Percentiles rank a stretch among this genome's conserved stretches.
These are phyloP conservation scores for Brasenia schreberi DNA, from an alignment of 164 flowering plant species.

Conservation along the genomic window DNA sequence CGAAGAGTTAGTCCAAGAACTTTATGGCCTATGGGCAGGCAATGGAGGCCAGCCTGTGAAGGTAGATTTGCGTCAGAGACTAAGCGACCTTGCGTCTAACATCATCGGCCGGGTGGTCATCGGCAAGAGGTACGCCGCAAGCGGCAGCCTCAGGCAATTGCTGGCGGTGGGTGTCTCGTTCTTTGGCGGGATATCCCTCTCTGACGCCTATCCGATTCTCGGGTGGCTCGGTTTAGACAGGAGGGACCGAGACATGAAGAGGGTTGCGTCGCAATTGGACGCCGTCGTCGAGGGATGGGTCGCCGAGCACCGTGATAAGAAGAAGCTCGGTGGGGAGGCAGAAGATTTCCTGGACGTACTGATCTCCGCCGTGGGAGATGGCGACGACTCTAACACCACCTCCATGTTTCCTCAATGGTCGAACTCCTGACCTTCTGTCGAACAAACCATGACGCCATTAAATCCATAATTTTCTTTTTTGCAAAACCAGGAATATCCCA, in stretches of 20 bases:
- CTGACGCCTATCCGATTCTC: conserved; percentile 3
- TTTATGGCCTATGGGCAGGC: conserved; percentile 4
- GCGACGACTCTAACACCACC: no score
- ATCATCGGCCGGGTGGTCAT: neutral
- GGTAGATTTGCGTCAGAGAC: conserved; percentile 5
- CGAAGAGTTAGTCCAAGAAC: conserved; percentile 1
- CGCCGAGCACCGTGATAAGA: conserved; percentile 2
- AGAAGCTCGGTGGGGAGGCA: neutral
- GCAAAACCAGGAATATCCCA: no score
- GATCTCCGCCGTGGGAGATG: neutral
- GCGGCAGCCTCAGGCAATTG: neutral
- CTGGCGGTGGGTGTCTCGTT: neutral
- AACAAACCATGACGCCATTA: no score
- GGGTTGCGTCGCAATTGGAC: conserved; percentile 2
- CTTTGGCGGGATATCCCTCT: neutral
- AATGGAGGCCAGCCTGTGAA: neutral
- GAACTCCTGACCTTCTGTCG: no score
- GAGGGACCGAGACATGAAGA: conserved; percentile 2
- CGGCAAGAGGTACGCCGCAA: conserved; percentile 4
- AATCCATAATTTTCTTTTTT: no score
- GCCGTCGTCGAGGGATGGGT: neutral
- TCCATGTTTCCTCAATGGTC: no score
- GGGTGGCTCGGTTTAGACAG: conserved; percentile 2
- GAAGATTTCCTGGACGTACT: conserved; percentile 8
- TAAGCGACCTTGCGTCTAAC: neutral